Base-by-base conservation (phyloP, 106 monocot genomes). In the Narthecium ossifragum region DNA sequence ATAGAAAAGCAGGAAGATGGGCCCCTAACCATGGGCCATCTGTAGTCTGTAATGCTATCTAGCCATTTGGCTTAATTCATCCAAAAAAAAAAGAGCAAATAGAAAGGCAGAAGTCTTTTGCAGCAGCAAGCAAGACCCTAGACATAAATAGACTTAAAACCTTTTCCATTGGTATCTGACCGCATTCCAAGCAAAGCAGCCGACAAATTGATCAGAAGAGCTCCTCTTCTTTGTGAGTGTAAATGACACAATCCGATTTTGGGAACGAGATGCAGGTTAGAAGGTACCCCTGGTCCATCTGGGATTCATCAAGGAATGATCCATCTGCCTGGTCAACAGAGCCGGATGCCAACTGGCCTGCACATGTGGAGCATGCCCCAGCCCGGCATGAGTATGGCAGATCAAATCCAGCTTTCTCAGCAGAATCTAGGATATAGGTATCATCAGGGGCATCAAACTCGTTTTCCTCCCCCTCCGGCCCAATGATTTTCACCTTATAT, bases 311-410 rank as follows among this genome's bases (percentile, higher is more conserved):
- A 7, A 73, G 65, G 56, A 73, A 73, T 11, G 73, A 73, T 20
- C 73, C 73, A 29, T 73, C 73, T 0, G 73, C 65, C 37, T 73
- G 73, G 24, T 73, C 73, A 0, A 73, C 65, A 4, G 65, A 36
- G 5, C 73, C 73, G 4, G 64, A 47, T 21, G 20, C 39, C 24
- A 65, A 51, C 17, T 47, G 57, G 31, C 65, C 73, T 1, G 73
- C 65, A 45, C 73, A 73, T 9, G 73, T 65, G 5, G 73, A 73
- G 51, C 73, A 73, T 7, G 73, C 57, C 4, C 73, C 73, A 15
- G 73, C 73, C 9, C 73, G 64, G 51, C 73, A 73, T 2, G 73
- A 73, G 59, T 73, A 73, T 18, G 73, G 73, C 1, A 73, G 59
- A 37, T 73, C 73, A 6, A 73, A 0, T n/a, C 73, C 65, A 1